Evolutionary conservation across 164 flowering plant species (phyloP).

Genomic region (Macadamia tetraphylla): DNA sequence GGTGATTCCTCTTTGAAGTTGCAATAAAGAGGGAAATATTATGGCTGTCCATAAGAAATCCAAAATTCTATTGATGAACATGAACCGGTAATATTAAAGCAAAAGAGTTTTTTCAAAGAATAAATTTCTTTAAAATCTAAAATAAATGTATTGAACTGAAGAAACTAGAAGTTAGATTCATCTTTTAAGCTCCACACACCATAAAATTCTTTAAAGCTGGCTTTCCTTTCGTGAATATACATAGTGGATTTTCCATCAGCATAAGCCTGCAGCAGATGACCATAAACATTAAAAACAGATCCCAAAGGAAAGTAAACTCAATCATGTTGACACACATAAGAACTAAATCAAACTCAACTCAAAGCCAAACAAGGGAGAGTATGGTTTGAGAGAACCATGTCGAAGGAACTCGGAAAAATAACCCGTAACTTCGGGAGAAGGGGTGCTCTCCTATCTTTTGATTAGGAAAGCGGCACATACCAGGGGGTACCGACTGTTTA

Average conservation of each 20-base stretch:
- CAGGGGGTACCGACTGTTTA: slow-evolving; percentile 1
- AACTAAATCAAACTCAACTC: no score
- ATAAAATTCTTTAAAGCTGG: slow-evolving; percentile 78
- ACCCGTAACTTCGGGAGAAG: background rate
- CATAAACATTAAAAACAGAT: slow-evolving; percentile 1
- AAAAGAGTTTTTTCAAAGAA: background rate
- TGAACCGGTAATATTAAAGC: background rate
- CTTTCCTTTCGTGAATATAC: slow-evolving; percentile 81
- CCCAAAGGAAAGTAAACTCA: background rate
- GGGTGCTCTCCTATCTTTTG: slow-evolving; percentile 4
- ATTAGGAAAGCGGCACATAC: background rate
- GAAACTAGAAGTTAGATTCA: background rate
- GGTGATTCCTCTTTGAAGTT: background rate
- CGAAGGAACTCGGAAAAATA: no score
- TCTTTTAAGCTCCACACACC: slow-evolving; percentile 36
- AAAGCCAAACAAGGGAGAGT: background rate
- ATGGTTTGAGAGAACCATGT: no score
- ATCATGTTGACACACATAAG: background rate
- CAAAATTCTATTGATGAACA: slow-evolving; percentile 2
- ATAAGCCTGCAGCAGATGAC: slow-evolving; percentile 47
- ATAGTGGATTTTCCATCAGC: slow-evolving; percentile 81
- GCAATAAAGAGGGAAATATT: slow-evolving; percentile 29
- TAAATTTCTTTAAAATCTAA: background rate
- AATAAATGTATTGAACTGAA: background rate
- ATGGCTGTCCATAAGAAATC: slow-evolving; percentile 38